Conservation (phyloP, 1,284 basidiomycete species). For the Cutaneotrichosporon mucoides region DNA sequence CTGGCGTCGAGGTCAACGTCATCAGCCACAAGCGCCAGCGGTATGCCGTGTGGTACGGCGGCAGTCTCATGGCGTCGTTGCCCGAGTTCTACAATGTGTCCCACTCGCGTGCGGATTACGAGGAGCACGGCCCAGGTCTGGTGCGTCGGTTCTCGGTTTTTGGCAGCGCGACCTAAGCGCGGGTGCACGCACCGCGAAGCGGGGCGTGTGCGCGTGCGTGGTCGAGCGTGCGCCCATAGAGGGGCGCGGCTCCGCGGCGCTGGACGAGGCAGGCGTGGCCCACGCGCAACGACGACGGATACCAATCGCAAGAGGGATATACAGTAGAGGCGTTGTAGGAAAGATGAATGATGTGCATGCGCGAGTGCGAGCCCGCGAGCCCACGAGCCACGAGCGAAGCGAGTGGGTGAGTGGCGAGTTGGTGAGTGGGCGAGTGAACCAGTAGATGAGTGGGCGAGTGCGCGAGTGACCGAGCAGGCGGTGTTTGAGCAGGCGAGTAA, state of each 20-base stretch:
- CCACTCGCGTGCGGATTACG: conserved; percentile 95
- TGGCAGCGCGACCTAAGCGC: conserved; percentile 68
- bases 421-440: too few species aligned
- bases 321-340: conserved; percentile 8
- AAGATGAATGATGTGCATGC: conserved; percentile 3
- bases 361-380: too few species aligned
- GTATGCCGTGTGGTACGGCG: conserved; percentile 98
- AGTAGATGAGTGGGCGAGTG: too few species aligned
- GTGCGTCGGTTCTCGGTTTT: conserved; percentile 93
- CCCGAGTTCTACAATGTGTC: conserved; percentile 98
- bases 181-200: too few species aligned
- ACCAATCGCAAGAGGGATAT: neutral
- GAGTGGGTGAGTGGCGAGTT: too few species aligned
- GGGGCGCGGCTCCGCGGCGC: too few species aligned
- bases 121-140: conserved; percentile 94
- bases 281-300: neutral
- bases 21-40: conserved; percentile 98
- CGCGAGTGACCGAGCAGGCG: too few species aligned
- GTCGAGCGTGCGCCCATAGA: too few species aligned
- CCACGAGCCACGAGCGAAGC: too few species aligned
- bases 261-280: too few species aligned
- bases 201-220: too few species aligned
- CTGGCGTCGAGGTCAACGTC: conserved; percentile 93
- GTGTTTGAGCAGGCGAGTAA: too few species aligned
- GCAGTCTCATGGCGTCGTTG: conserved; percentile 86